A percentile compares a stretch with the other conserved stretches of the same genome.
Evolutionary conservation across 805 yeast genomes (phyloP).

Genomic region (Hagleromyces aurorensis): DNA sequence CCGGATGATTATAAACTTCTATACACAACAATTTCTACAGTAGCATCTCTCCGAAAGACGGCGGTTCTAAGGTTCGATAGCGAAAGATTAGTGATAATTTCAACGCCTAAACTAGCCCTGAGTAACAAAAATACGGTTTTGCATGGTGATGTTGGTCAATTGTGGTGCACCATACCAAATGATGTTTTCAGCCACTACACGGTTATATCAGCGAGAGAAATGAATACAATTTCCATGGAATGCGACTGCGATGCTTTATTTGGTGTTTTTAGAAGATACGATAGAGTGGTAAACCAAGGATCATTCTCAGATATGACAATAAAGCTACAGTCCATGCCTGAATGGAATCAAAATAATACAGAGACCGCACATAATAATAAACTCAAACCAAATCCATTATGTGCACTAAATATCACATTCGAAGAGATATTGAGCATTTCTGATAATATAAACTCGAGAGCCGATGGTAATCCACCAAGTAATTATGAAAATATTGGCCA

Average conservation of each 20-base stretch:
- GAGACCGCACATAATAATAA: slow-evolving; percentile 2
- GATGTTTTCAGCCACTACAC: slow-evolving; percentile 25
- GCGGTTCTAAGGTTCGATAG: slow-evolving; percentile 28
- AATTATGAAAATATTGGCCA: slow-evolving; percentile 2
- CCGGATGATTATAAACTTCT: slow-evolving; percentile 28
- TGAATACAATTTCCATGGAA: slow-evolving; percentile 27
- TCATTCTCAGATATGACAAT: slow-evolving; percentile 23
- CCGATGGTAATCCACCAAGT: slow-evolving; percentile 3
- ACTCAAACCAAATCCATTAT: slow-evolving; percentile 17
- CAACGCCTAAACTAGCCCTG: slow-evolving; percentile 21
- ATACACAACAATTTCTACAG: slow-evolving; percentile 26
- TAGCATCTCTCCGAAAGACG: slow-evolving; percentile 27
- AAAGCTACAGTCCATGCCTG: slow-evolving; percentile 23
- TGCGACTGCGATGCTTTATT: slow-evolving; percentile 26
- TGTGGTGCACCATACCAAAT: slow-evolving; percentile 29
- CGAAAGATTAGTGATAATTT: slow-evolving; percentile 25
- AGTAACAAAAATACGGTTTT: slow-evolving; percentile 11
- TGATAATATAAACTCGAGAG: too few relatives aligned
- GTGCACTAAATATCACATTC: slow-evolving; percentile 25
- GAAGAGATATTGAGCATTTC: slow-evolving; percentile 20
- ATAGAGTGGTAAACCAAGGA: slow-evolving; percentile 23
- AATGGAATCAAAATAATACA: slow-evolving; percentile 17
- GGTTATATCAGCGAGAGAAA: slow-evolving; percentile 23
- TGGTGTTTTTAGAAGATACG: slow-evolving; percentile 27
- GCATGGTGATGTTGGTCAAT: slow-evolving; percentile 26